Conservation (phyloP, 2,329 filamentous ascomycete species). For the Colletotrichum eleusines region DNA sequence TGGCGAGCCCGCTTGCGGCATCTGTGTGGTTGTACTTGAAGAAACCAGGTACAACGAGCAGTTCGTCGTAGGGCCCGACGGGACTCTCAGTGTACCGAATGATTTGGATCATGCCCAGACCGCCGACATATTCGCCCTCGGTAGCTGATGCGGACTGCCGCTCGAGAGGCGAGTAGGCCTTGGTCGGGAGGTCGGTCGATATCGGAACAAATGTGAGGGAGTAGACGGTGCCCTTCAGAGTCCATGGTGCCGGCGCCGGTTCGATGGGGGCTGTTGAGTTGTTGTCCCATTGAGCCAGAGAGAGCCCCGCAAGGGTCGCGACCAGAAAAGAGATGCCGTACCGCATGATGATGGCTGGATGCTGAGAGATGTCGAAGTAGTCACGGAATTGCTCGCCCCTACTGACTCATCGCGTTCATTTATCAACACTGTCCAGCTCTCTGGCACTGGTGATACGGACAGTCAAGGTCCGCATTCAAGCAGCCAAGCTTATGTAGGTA, state of each 20-base stretch:
- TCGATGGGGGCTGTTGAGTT: conserved; percentile 36
- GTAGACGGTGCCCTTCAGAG: conserved; percentile 42
- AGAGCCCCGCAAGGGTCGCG: conserved; percentile 1
- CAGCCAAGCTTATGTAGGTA: neutral
- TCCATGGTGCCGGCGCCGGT: conserved; percentile 41
- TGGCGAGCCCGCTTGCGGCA: conserved; percentile 44
- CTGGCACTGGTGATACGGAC: too few species aligned
- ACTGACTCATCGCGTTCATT: neutral
- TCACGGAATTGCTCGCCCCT: neutral
- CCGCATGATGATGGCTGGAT: conserved; percentile 3
- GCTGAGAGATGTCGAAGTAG: neutral
- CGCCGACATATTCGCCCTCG: conserved; percentile 55
- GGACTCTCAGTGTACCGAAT: conserved; percentile 63
- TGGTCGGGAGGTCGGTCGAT: conserved; percentile 28
- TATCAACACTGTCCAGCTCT: neutral
- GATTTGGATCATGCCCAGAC: conserved; percentile 61
- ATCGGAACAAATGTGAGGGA: conserved; percentile 33
- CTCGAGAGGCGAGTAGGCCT: conserved; percentile 30
- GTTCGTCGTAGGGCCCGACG: conserved; percentile 66
- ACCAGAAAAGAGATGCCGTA: neutral
- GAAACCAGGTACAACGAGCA: conserved; percentile 60
- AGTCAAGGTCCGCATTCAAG: neutral
- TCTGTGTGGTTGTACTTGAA: conserved; percentile 54
- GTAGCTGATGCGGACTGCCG: conserved; percentile 14
- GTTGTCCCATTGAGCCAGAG: conserved; percentile 33